Conservation (phyloP, 1,284 basidiomycete species). For the Fomitopsis pinicola region DNA sequence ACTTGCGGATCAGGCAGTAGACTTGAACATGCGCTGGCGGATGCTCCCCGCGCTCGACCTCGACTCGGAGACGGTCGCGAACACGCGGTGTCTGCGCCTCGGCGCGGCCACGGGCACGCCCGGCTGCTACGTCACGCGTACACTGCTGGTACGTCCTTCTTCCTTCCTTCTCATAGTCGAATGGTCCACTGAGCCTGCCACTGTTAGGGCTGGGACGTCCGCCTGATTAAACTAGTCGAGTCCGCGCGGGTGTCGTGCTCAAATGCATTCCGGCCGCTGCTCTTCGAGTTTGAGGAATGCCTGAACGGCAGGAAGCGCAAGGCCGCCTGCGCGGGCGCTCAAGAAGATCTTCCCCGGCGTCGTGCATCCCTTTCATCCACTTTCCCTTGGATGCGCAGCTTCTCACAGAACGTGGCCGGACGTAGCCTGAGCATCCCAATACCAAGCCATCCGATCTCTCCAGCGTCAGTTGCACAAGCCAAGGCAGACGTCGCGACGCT, state of each 20-base stretch:
- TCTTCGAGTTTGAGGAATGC: conserved; percentile 95
- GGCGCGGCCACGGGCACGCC: conserved; percentile 83
- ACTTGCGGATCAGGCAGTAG: conserved; percentile 93
- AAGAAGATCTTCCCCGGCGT: conserved; percentile 92
- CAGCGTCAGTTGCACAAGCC: conserved; percentile 49
- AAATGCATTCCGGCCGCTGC: conserved; percentile 93
- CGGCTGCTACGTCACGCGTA: conserved; percentile 92
- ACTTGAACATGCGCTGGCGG: conserved; percentile 98
- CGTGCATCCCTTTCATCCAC: conserved; percentile 41
- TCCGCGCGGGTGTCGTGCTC: conserved; percentile 91
- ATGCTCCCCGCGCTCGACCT: conserved; percentile 89
- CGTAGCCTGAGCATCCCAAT: conserved; percentile 85
- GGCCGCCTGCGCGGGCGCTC: conserved; percentile 89
- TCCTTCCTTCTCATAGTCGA: not conserved
- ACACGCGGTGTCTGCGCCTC: conserved; percentile 79
- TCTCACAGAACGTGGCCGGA: conserved; percentile 62
- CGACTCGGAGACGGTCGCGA: conserved; percentile 66
- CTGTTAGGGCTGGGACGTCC: conserved; percentile 87
- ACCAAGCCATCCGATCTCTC: conserved; percentile 92
- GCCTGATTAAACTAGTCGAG: conserved; percentile 91
- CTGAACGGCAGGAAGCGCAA: conserved; percentile 93
- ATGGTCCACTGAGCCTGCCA: not conserved
- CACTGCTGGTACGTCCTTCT: conserved; percentile 64
- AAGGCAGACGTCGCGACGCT: conserved; percentile 68
- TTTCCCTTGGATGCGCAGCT: not conserved